phyloP scores from a whole-genome alignment of 192 early-diverging fungal genomes.

The Ambispora gerdemannii region DNA sequence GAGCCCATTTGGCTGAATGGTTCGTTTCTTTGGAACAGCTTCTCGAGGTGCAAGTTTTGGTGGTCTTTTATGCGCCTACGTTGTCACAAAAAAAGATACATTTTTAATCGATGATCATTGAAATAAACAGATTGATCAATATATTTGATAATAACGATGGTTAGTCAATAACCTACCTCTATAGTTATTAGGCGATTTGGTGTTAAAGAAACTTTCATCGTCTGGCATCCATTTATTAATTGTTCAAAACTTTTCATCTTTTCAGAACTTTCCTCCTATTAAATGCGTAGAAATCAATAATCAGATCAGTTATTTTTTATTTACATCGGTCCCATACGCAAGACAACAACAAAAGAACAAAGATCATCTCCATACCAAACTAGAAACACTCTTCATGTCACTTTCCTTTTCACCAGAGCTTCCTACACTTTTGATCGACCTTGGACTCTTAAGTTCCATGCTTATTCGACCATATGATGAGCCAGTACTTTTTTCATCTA shows the following conservation, averaged over 20 bases:
- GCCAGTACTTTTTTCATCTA: not conserved
- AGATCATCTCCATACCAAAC: not conserved
- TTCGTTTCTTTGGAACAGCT: not conserved
- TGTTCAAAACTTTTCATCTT: constrained; percentile 54
- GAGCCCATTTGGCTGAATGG: not conserved
- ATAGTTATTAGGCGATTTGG: constrained; percentile 57
- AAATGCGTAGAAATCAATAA: too few species aligned
- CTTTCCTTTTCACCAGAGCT: not conserved
- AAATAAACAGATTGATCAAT: too few species aligned
- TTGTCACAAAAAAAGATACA: not conserved
- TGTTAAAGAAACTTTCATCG: constrained; percentile 55
- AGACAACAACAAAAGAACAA: too few species aligned
- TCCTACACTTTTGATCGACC: constrained; percentile 24
- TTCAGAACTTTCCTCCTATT: constrained; percentile 39
- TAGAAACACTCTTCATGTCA: constrained; percentile 5
- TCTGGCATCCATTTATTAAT: constrained; percentile 48
- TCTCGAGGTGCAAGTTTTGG: constrained; percentile 29
- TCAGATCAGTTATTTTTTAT: too few species aligned
- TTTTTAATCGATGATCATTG: too few species aligned
- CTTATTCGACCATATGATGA: not conserved
- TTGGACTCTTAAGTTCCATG: constrained; percentile 9
- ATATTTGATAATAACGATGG: too few species aligned
- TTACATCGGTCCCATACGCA: too few species aligned
- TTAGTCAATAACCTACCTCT: constrained; percentile 40
- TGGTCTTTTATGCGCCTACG: constrained; percentile 14